phyloP scores from a whole-genome alignment of 1,284 basidiomycete species.

The Tilletia walkeri region DNA sequence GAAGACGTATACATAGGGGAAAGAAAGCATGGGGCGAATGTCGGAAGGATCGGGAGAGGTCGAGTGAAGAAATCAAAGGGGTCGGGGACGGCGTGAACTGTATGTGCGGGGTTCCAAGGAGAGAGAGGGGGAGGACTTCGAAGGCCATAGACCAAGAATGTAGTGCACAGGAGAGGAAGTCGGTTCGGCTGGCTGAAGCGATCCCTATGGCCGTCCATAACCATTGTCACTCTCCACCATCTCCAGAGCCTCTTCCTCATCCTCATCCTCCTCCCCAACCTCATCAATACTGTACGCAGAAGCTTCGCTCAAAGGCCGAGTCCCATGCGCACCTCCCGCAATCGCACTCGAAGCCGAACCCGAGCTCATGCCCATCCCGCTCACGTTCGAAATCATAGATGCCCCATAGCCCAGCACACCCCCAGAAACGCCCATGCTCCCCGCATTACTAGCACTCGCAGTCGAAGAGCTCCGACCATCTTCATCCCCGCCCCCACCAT shows the following conservation, averaged over 20 bases:
- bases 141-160: too few species aligned
- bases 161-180: too few species aligned
- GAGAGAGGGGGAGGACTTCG: too few species aligned
- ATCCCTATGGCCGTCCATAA: too few species aligned
- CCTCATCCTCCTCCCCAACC: not conserved
- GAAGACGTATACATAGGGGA: too few species aligned
- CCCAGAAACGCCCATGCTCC: not conserved
- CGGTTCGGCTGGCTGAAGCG: too few species aligned
- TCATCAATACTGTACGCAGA: slow-evolving; percentile 11
- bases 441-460: not conserved
- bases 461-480: slow-evolving; percentile 5
- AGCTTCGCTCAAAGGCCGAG: slow-evolving; percentile 14
- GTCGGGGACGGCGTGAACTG: too few species aligned
- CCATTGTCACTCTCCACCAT: too few species aligned
- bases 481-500: not conserved
- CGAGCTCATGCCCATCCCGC: not conserved
- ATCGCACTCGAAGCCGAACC: not conserved
- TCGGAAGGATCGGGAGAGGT: too few species aligned
- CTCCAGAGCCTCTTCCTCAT: not conserved
- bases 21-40: too few species aligned
- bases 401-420: slow-evolving; percentile 9
- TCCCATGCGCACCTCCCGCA: not conserved
- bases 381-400: not conserved
- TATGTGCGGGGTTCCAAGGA: too few species aligned
- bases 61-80: too few species aligned